phyloP scores from a whole-genome alignment of 2,329 filamentous ascomycete genomes.

The Paecilomyces sp. region DNA sequence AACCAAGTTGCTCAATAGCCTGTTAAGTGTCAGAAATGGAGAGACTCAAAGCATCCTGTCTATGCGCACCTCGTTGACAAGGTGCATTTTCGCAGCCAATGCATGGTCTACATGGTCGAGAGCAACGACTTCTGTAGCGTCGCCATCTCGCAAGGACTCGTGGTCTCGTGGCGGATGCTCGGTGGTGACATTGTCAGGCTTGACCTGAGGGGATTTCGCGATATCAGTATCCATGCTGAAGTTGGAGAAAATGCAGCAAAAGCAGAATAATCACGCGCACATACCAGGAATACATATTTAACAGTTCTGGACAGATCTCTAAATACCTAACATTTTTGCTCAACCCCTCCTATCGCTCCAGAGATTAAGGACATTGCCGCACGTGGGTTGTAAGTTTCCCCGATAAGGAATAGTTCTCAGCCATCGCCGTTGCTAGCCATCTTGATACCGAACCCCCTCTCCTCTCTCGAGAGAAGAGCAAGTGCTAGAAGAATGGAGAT shows the following conservation, averaged over 20 bases:
- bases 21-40: slow-evolving; percentile 7
- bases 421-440: neutral
- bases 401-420: neutral
- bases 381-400: neutral
- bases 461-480: neutral
- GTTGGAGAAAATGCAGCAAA: neutral
- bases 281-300: neutral
- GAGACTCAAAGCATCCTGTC: neutral
- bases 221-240: neutral
- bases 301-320: neutral
- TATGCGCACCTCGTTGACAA: slow-evolving; percentile 57
- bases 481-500: neutral
- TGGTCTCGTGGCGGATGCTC: neutral
- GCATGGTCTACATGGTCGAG: slow-evolving; percentile 48
- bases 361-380: neutral
- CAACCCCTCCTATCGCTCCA: neutral
- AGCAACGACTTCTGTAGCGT: neutral
- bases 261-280: neutral
- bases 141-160: neutral
- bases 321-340: neutral
- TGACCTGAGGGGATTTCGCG: neutral
- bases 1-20: slow-evolving; percentile 48
- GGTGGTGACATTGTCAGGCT: neutral
- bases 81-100: slow-evolving; percentile 59
- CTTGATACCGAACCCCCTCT: neutral